Conservation (phyloP, 495 filamentous ascomycete species). For the Penicillium odoratum region DNA sequence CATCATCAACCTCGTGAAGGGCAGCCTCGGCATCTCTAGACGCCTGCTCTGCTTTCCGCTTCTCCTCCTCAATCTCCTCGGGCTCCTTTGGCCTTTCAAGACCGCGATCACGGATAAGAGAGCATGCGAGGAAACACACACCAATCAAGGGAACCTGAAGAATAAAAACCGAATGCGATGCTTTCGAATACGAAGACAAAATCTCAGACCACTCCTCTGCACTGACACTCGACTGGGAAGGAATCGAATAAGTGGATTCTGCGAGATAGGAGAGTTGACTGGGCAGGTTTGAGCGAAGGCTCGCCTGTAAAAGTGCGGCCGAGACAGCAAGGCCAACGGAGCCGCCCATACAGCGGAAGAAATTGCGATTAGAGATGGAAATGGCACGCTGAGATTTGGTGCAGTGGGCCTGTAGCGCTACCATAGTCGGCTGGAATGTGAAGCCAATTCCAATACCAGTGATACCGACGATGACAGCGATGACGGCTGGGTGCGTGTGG, state of each 20-base stretch:
- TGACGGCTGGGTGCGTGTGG: constrained; percentile 47
- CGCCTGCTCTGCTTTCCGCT: constrained; percentile 22
- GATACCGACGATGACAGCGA: constrained; percentile 53
- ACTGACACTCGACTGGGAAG: constrained; percentile 30
- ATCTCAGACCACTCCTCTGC: constrained; percentile 42
- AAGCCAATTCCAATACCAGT: constrained; percentile 58
- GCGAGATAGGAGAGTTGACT: constrained; percentile 39
- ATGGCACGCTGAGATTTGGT: constrained; percentile 59
- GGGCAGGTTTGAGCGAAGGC: constrained; percentile 48
- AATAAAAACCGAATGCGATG: constrained; percentile 54
- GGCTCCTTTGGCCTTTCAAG: constrained; percentile 52
- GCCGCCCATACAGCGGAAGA: constrained; percentile 61
- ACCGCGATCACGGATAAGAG: constrained; percentile 55
- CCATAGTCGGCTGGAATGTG: constrained; percentile 60
- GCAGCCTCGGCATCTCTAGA: constrained; percentile 23
- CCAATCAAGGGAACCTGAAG: constrained; percentile 57
- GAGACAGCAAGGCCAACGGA: constrained; percentile 61
- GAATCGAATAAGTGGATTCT: constrained; percentile 44
- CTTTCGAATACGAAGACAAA: constrained; percentile 50
- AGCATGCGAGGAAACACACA: constrained; percentile 49
- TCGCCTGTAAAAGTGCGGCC: constrained; percentile 55
- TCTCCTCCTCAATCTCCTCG: constrained; percentile 36
- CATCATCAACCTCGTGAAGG: constrained; percentile 9
- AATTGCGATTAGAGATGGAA: constrained; percentile 62
- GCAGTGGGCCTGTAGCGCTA: constrained; percentile 64